Conservation (phyloP, 352 stramenopile genomes). For the Globisporangium echinulatum region DNA sequence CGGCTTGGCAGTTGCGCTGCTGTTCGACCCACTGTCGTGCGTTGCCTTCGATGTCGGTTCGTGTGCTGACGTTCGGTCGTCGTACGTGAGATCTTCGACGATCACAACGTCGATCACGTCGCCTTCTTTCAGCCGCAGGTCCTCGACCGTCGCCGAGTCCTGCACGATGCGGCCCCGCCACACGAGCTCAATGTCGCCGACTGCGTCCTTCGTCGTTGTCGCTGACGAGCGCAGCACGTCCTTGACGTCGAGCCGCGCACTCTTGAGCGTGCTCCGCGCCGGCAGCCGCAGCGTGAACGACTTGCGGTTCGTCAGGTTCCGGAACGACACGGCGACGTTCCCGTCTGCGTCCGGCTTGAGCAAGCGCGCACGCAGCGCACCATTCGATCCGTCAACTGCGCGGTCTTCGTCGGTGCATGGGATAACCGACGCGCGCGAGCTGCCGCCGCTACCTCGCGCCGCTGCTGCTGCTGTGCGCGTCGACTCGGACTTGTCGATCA, state of each 20-base stretch:
- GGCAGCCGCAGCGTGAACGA: slow-evolving; percentile 53
- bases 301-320: slow-evolving; percentile 65
- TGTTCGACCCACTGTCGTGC: slow-evolving; percentile 13
- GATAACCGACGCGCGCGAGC: slow-evolving; percentile 46
- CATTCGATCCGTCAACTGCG: slow-evolving; percentile 16
- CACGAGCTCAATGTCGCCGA: slow-evolving; percentile 57
- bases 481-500: slow-evolving; percentile 49
- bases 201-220: slow-evolving; percentile 21
- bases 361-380: slow-evolving; percentile 17
- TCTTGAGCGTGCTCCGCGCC: slow-evolving; percentile 42
- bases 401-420: slow-evolving; percentile 46
- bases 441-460: slow-evolving; percentile 1
- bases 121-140: slow-evolving; percentile 53
- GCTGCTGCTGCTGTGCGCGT: slow-evolving; percentile 4
- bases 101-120: slow-evolving; percentile 65
- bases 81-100: slow-evolving; percentile 40
- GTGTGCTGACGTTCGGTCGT: slow-evolving; percentile 25
- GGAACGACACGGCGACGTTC: slow-evolving; percentile 54
- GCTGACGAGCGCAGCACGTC: slow-evolving; percentile 48
- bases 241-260: slow-evolving; percentile 53
- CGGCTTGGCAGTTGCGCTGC: slow-evolving; percentile 16
- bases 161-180: slow-evolving; percentile 55
- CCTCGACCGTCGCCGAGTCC: slow-evolving; percentile 32
- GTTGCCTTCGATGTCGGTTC: slow-evolving; percentile 22
- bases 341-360: slow-evolving; percentile 46